A percentile compares a stretch with the other conserved stretches of the same genome.
Evolutionary conservation across 768 basidiomycete species (phyloP).

Genomic region (Leccinum broughii): DNA sequence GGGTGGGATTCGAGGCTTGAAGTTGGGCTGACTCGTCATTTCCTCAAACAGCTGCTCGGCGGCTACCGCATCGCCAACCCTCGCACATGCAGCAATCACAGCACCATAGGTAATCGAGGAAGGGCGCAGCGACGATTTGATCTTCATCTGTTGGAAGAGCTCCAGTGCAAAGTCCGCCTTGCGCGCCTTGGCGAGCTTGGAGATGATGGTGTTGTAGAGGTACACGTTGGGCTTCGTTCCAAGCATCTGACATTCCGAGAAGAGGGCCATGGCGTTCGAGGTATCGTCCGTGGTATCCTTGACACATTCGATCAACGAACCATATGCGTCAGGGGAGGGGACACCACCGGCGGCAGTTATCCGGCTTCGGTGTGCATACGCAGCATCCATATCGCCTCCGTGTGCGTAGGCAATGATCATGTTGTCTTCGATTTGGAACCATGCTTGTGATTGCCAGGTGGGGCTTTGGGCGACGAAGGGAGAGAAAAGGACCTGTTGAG

Average conservation of each 20-base stretch:
- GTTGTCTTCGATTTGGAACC: slow-evolving; percentile 81
- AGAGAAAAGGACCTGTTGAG: slow-evolving; percentile 58
- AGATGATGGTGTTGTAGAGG: slow-evolving; percentile 97
- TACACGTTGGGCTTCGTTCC: slow-evolving; percentile 80
- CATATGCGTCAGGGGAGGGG: slow-evolving; percentile 90
- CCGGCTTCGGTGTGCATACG: slow-evolving; percentile 76
- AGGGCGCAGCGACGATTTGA: slow-evolving; percentile 49
- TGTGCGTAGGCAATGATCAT: slow-evolving; percentile 90
- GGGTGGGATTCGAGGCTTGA: slow-evolving; percentile 88
- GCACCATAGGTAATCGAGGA: slow-evolving; percentile 94
- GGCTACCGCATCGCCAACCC: slow-evolving; percentile 82
- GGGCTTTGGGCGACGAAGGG: slow-evolving; percentile 41
- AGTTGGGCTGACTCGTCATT: slow-evolving; percentile 73
- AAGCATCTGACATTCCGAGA: slow-evolving; percentile 69
- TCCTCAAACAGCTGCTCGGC: slow-evolving; percentile 85
- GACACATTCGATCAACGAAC: slow-evolving; percentile 80
- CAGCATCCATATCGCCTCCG: slow-evolving; percentile 73
- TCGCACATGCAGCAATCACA: slow-evolving; percentile 89
- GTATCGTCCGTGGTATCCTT: slow-evolving; percentile 98
- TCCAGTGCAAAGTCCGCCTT: slow-evolving; percentile 89
- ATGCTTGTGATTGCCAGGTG: slow-evolving; percentile 53
- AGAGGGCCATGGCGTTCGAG: slow-evolving; percentile 80
- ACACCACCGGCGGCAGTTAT: slow-evolving; percentile 75
- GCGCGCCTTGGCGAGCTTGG: slow-evolving; percentile 90
- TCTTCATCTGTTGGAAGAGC: slow-evolving; percentile 88